Percentiles rank a stretch among this genome's conserved stretches.
phyloP scores from a whole-genome alignment of 345 rosid genomes.

The Viola odorata region DNA sequence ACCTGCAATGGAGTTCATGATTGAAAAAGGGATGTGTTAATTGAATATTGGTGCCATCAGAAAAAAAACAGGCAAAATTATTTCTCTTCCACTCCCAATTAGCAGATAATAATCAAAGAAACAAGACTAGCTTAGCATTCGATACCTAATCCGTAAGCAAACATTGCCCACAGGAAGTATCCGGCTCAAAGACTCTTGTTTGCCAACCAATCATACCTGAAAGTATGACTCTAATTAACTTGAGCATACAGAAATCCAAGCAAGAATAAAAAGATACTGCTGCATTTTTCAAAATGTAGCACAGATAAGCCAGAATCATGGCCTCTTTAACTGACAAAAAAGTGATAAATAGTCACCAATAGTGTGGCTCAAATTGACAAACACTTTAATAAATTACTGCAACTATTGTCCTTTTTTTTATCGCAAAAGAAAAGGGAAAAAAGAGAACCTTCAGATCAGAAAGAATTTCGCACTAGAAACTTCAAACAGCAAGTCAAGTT shows the following conservation, averaged over 20 bases:
- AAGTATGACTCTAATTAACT: conserved; percentile 1
- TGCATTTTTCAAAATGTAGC: no score
- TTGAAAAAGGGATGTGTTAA: neutral
- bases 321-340: no score
- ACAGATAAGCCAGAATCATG: no score
- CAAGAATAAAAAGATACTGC: no score
- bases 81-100: neutral
- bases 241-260: neutral
- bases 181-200: conserved; percentile 79
- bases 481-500: no score
- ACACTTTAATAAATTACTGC: no score
- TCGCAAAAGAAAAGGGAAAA: no score
- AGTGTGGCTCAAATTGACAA: no score
- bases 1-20: conserved; percentile 36
- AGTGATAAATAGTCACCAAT: no score
- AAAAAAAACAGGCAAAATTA: neutral
- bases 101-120: neutral
- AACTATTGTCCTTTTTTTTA: no score
- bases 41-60: neutral
- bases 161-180: conserved; percentile 91
- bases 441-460: no score
- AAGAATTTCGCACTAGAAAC: no score
- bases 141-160: conserved; percentile 90
- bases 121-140: conserved; percentile 4
- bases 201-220: conserved; percentile 90